A percentile compares a stretch with the other conserved stretches of the same genome.
Evolutionary conservation across 805 yeast genomes (phyloP).

Genomic region (Yarrowia bubula): DNA sequence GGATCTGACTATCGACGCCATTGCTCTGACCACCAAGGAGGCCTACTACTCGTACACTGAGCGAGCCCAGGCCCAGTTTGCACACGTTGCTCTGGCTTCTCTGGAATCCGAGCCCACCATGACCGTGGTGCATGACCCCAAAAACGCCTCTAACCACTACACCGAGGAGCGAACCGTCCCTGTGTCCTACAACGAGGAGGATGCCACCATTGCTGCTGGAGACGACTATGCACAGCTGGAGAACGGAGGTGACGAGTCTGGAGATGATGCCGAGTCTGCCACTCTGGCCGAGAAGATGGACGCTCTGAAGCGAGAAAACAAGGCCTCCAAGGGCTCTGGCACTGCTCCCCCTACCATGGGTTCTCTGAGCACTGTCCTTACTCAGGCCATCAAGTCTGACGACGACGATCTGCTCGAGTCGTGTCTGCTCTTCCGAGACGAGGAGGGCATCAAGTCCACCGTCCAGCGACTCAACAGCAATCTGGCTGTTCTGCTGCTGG

Average conservation of each 20-base stretch:
- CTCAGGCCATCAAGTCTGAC: conserved; percentile 84
- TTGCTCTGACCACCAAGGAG: background rate
- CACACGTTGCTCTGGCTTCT: background rate
- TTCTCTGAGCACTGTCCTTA: conserved; percentile 60
- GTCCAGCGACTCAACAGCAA: conserved; percentile 53
- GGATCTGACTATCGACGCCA: background rate
- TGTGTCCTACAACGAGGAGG: conserved; percentile 38
- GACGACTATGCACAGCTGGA: conserved; percentile 38
- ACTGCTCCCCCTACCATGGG: conserved; percentile 22
- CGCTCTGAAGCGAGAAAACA: conserved; percentile 37
- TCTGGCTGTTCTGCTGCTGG: conserved; percentile 47
- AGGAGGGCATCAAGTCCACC: conserved; percentile 52
- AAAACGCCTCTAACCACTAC: conserved; percentile 29
- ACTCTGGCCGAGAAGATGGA: conserved; percentile 46
- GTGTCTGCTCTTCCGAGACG: conserved; percentile 59
- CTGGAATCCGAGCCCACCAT: conserved; percentile 19
- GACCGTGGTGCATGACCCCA: conserved; percentile 31
- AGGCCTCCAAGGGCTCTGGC: conserved; percentile 32
- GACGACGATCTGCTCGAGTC: conserved; percentile 85
- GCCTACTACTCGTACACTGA: conserved; percentile 25
- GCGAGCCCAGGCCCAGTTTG: conserved; percentile 28
- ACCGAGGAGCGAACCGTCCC: conserved; percentile 23
- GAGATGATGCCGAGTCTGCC: conserved; percentile 42
- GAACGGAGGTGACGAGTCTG: conserved; percentile 36
- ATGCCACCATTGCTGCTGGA: conserved; percentile 41